Conservation (phyloP, 75 land plant genomes). For the Gnetum montanum region DNA sequence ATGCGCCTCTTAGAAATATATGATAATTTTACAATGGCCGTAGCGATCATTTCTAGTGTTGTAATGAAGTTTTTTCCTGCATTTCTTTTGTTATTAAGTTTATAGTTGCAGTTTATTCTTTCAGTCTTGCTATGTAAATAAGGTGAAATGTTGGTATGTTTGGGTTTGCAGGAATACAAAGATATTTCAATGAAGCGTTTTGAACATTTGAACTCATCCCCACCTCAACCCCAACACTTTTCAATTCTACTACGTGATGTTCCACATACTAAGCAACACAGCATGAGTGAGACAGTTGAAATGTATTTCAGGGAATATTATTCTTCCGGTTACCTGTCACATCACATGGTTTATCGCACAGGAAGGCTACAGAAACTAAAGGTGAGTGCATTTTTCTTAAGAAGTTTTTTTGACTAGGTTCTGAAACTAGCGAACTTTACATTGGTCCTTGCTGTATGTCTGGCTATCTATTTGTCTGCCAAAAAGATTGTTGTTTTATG, state of each 20-base stretch:
- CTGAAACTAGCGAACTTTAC: no score
- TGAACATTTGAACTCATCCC: constrained; percentile 29
- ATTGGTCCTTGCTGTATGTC: no score
- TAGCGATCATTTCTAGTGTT: no score
- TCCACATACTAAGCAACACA: constrained; percentile 34
- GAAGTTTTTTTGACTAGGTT: neutral
- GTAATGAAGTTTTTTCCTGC: no score
- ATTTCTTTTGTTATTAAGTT: no score
- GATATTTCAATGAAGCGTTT: constrained; percentile 55
- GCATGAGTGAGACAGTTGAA: constrained; percentile 53
- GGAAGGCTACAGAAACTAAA: constrained; percentile 44
- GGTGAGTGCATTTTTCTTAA: constrained; percentile 25
- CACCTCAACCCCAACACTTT: constrained; percentile 71
- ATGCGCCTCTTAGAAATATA: no score
- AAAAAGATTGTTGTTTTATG: no score
- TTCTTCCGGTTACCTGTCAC: constrained; percentile 71
- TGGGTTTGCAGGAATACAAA: constrained; percentile 67
- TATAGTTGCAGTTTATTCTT: no score
- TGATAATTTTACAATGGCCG: no score
- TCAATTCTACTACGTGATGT: constrained; percentile 64
- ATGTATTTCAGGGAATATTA: constrained; percentile 62
- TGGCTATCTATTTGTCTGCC: no score
- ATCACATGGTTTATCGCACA: constrained; percentile 62
- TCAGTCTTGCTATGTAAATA: no score
- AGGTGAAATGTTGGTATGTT: no score